Evolutionary conservation across 768 basidiomycete genomes (phyloP), one percentile per base, ranked within the genome.

Genomic region (Suillus plorans): DNA sequence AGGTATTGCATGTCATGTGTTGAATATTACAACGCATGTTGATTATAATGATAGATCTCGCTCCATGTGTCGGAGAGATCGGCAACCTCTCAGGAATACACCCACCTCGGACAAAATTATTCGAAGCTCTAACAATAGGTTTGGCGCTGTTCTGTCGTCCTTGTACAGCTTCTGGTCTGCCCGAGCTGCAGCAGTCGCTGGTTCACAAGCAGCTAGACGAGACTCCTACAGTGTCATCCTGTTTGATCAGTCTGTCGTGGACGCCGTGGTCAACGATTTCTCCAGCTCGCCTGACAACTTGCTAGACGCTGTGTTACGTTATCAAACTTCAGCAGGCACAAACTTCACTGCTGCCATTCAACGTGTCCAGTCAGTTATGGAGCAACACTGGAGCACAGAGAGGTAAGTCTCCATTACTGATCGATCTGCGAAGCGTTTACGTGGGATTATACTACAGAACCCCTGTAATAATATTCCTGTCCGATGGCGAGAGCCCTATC

Each of bases 91-190:
- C 5, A 22, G 68, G 0, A 76, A 79, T 59, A 81, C 83, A 1
- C 84, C 85, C 0, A 75, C 63, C 4, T 77, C 80, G 5, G 66
- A 71, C n/a, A 70, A 68, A 44, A 85, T 87, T 56, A 63, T 68
- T 4, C 71, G 69, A 13, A 66, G 61, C 0, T 74, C 76, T 45
- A 71, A 85, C 63, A 83, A 89, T 64, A 74, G 87, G 42, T 79
- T 87, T 20, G 87, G 87, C 0, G 86, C 87, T 1, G 88, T 87
- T 1, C 83, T 83, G 55, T 84, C 85, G 0, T 82, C 87, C 0
- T 67, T 88, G 8, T 71, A 85, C 60, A 75, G 77, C n/a, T 89
- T 89, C 70, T 89, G 87, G 87, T 66, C 74, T 14, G 80, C 88
- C 1, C 80, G 87, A 2, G 76, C 80, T 13, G 73, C 78, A 14